Evolutionary conservation across 169 alveolate species (phyloP).

Genomic region (Cryptosporidium felis): DNA sequence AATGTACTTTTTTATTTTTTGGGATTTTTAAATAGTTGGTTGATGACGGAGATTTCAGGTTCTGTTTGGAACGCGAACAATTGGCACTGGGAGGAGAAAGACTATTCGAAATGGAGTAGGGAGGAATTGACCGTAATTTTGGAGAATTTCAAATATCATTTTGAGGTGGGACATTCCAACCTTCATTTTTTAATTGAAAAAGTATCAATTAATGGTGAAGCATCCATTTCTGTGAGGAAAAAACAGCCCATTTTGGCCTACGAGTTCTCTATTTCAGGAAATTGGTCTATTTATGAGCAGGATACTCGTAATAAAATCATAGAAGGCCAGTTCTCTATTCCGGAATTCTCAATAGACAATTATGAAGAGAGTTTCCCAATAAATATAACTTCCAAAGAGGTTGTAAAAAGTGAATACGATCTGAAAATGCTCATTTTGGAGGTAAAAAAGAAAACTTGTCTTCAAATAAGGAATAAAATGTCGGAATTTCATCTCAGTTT

Average conservation of each 20-base stretch:
- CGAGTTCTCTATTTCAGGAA: conserved; percentile 45
- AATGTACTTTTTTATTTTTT: not conserved
- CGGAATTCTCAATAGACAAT: conserved; percentile 60
- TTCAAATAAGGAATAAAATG: conserved; percentile 32
- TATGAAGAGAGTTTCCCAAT: conserved; percentile 38
- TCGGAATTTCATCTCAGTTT: conserved; percentile 44
- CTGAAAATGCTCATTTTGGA: not conserved
- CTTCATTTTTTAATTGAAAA: not conserved
- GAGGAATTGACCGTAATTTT: conserved; percentile 71
- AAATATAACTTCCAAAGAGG: not conserved
- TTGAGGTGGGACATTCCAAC: not conserved
- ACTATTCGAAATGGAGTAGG: conserved; percentile 75
- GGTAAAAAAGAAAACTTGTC: conserved; percentile 1
- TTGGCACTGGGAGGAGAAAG: conserved; percentile 80
- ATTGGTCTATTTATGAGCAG: conserved; percentile 5
- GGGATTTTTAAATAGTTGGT: not conserved
- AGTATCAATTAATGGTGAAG: conserved; percentile 6
- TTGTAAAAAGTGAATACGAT: not conserved
- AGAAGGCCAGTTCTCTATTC: conserved; percentile 28
- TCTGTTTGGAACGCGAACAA: conserved; percentile 78
- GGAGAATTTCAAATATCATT: conserved; percentile 3
- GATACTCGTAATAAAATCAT: not conserved
- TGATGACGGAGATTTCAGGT: conserved; percentile 62
- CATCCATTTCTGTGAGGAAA: conserved; percentile 60
- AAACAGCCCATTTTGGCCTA: conserved; percentile 66